These are phyloP conservation scores for Hymenoscyphus linearis DNA, from an alignment of 2,329 filamentous ascomycete species.

Conservation along the genomic window DNA sequence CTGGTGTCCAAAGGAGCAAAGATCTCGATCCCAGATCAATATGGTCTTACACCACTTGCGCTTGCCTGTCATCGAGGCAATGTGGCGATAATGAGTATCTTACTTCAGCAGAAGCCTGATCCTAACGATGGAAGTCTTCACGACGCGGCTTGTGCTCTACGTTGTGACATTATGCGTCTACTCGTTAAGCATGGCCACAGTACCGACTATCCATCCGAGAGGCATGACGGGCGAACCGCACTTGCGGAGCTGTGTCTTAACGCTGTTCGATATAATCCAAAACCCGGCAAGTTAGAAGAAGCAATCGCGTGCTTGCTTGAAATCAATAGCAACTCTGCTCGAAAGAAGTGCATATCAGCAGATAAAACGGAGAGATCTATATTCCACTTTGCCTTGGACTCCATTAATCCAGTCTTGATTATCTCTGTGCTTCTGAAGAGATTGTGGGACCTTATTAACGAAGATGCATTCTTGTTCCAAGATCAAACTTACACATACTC, in stretches of 20 bases:
- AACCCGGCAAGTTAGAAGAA: too few relatives aligned
- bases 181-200: constrained; percentile 57
- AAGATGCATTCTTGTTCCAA: constrained; percentile 49
- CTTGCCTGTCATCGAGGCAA: constrained; percentile 28
- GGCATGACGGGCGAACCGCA: constrained; percentile 58
- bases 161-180: constrained; percentile 49
- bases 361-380: too few relatives aligned
- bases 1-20: constrained; percentile 40
- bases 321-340: too few relatives aligned
- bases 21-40: constrained; percentile 52
- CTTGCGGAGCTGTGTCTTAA: constrained; percentile 56
- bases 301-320: too few relatives aligned
- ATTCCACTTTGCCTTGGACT: constrained; percentile 30
- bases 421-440: constrained; percentile 54
- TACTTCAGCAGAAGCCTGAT: constrained; percentile 15
- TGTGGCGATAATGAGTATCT: constrained; percentile 12
- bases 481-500: constrained; percentile 54
- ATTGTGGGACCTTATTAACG: constrained; percentile 61
- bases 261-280: constrained; percentile 31
- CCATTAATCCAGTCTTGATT: constrained; percentile 48
- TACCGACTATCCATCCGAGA: constrained; percentile 58
- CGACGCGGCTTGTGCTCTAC: constrained; percentile 55
- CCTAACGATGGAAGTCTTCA: constrained; percentile 55
- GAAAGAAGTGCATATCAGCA: too few relatives aligned
- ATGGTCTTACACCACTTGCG: constrained; percentile 58